Percentiles rank a stretch among this genome's conserved stretches.
Evolutionary conservation across 2,329 filamentous ascomycete species (phyloP).

Genomic region (Sarocladiaceae sp.): DNA sequence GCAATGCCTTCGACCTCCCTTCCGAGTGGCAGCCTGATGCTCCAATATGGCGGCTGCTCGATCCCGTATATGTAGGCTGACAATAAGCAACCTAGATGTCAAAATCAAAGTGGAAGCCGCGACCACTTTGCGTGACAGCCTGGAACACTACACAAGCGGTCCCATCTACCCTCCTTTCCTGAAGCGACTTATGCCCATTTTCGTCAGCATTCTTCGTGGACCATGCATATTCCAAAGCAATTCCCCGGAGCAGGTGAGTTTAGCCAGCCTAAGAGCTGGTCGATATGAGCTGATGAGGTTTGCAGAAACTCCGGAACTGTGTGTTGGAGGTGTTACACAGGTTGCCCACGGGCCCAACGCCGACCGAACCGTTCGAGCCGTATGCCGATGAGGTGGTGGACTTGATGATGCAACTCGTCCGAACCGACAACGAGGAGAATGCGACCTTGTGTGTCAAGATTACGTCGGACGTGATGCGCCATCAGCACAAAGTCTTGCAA

Average conservation of each 20-base stretch:
- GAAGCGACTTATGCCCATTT: constrained; percentile 82
- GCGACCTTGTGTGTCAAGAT: constrained; percentile 98
- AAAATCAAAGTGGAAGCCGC: constrained; percentile 80
- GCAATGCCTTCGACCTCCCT: neutral
- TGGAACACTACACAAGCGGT: constrained; percentile 81
- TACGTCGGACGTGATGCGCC: constrained; percentile 92
- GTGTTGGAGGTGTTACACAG: constrained; percentile 93
- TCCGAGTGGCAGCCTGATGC: too few species aligned
- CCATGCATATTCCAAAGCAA: constrained; percentile 88
- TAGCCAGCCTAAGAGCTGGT: too few species aligned
- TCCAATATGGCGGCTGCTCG: too few species aligned
- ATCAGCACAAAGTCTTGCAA: constrained; percentile 76
- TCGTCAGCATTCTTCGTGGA: constrained; percentile 79
- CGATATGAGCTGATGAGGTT: constrained; percentile 18
- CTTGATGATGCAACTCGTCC: constrained; percentile 81
- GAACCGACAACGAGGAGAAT: constrained; percentile 96
- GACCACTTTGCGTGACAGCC: constrained; percentile 80
- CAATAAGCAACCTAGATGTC: constrained; percentile 54
- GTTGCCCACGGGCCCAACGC: constrained; percentile 65
- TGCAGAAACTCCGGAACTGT: constrained; percentile 82
- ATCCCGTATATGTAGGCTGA: neutral
- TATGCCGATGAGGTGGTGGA: constrained; percentile 88
- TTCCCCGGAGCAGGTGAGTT: constrained; percentile 77
- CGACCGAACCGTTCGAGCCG: constrained; percentile 77
- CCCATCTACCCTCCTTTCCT: constrained; percentile 77